Evolutionary conservation across 495 filamentous ascomycete genomes (phyloP).

Genomic region (Podospora pseudoanserina): DNA sequence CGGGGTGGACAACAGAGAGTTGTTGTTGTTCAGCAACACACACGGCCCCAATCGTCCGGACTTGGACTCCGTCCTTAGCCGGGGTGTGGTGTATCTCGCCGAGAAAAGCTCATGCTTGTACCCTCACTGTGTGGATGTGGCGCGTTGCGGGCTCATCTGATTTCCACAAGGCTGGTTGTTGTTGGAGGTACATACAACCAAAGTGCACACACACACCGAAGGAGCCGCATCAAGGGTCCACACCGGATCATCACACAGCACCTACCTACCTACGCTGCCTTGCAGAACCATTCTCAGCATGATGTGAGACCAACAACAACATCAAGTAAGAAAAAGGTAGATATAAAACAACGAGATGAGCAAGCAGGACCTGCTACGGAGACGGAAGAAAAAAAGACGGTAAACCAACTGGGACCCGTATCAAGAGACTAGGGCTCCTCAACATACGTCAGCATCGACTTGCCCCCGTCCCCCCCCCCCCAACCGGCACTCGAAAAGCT

Average conservation of each 20-base stretch:
- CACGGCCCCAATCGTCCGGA: background rate
- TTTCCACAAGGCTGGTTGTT: background rate
- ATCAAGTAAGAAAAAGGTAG: background rate
- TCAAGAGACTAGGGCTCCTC: background rate
- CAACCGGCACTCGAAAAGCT: constrained; percentile 3
- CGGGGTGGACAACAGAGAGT: background rate
- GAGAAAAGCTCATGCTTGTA: background rate
- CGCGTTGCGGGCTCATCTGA: background rate
- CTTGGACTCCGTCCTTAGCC: background rate
- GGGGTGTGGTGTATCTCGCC: background rate
- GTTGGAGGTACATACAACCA: background rate
- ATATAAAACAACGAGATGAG: background rate
- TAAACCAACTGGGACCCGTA: background rate
- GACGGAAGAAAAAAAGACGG: background rate
- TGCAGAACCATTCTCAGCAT: background rate
- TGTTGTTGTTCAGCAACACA: background rate
- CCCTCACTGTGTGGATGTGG: background rate
- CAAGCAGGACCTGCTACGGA: background rate
- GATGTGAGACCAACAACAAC: background rate
- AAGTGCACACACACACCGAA: background rate
- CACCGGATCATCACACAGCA: background rate
- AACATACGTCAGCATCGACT: background rate
- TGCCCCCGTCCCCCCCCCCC: background rate
- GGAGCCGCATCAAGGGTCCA: background rate
- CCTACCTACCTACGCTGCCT: background rate